Conservation (phyloP, 768 basidiomycete species). For the Botryobasidium botryosum region DNA sequence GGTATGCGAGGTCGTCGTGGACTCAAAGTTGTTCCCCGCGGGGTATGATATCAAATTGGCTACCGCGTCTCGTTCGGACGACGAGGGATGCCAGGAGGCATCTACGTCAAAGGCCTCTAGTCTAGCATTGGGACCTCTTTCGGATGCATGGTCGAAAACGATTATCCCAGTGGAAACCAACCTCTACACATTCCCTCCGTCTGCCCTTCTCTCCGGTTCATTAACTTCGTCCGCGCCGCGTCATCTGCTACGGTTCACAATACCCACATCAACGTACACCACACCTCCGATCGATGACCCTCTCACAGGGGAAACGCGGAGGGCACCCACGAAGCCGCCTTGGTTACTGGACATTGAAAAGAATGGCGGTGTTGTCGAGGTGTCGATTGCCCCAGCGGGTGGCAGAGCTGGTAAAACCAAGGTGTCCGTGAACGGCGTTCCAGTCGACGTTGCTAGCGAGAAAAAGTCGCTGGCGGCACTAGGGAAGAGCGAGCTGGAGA, state of each 20-base stretch:
- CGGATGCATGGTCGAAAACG: conserved; percentile 14
- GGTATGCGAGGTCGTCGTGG: conserved; percentile 62
- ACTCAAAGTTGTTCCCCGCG: conserved; percentile 60
- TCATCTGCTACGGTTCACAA: conserved; percentile 57
- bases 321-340: conserved; percentile 42
- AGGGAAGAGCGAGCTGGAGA: conserved; percentile 56
- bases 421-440: conserved; percentile 24
- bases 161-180: conserved; percentile 38
- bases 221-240: conserved; percentile 46
- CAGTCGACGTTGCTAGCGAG: conserved; percentile 39
- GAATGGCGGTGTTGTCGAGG: conserved; percentile 37
- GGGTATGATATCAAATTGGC: conserved; percentile 44
- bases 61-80: not conserved
- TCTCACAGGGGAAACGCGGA: conserved; percentile 48
- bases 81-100: too few species aligned
- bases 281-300: conserved; percentile 54
- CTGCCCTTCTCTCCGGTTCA: conserved; percentile 42
- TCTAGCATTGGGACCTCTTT: too few species aligned
- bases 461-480: conserved; percentile 32
- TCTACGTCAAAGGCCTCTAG: too few species aligned
- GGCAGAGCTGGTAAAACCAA: conserved; percentile 12
- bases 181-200: conserved; percentile 64
- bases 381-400: conserved; percentile 32
- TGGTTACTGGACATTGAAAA: conserved; percentile 54
- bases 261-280: conserved; percentile 63